Base-by-base conservation (phyloP, 306 rosid genomes). In the Castanea mollissima region DNA sequence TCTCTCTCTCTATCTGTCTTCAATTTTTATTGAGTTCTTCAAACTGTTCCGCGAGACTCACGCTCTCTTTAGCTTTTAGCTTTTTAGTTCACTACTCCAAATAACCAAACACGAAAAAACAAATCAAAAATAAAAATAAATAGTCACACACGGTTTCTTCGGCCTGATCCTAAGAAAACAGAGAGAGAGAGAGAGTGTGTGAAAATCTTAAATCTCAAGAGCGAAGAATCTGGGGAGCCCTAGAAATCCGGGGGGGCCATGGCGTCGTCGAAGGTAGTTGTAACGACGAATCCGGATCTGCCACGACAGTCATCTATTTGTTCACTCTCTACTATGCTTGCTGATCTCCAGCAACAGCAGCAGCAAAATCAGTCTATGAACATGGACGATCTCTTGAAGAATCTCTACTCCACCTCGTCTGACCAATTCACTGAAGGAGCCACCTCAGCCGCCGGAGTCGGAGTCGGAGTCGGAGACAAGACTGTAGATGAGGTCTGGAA, bases 321-420 rank as follows among this genome's bases (percentile, higher is more conserved):
- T 82, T 89, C 96, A 13, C 78, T 86, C 74, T 88, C 93, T n/a
- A 73, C 83, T 29, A 76, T 78, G 18, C 83, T 91, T 79, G 88
- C 87, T 55, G 91, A 89, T 78, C 87, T 86, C 54, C 89, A 87
- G 4, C 80, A 84, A 25, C 76, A 79, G 12, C 76, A 25, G 0
- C 75, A 55, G 29, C 80, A 82, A 81, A 55, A 49, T 19, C 69
- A 63, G 6, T 78, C 91, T 72, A 44, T 83, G 51, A 76, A 75
- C 89, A 91, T 94, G 97, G 98, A 94, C 52, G 97, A 94, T 64
- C 80, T 94, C 16, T 89, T 92, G 72, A 92, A 87, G 72, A 83
- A 85, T 81, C 82, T 92, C 23, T 87, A 86, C 85, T 71, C 89
- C 75, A 41, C 0, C 60, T 76, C 71, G 41, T 11, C 52, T 55